Evolutionary conservation across 1,284 basidiomycete genomes (phyloP), one percentile per base, ranked within the genome.

Genomic region (Microbotryum silenes-acaulis): DNA sequence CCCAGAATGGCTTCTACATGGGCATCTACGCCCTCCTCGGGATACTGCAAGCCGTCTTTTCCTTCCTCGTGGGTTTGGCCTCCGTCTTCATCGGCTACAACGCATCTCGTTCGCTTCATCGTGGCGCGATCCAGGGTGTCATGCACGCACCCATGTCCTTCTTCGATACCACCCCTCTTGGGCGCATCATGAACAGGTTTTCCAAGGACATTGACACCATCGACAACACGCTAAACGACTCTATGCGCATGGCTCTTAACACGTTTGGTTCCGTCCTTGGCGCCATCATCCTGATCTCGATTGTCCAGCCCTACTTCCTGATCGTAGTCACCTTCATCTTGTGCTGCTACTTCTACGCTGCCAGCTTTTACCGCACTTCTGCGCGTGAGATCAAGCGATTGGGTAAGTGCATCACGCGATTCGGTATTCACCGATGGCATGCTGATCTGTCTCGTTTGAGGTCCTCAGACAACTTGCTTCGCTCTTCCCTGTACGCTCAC

Each of bases 151-250:
- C 88, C 0, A 77, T 86, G 51, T 80, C 83, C 4, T 90, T 88
- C 76, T 91, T 90, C 72, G 89, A 92, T 68, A 87, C 85, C 0
- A 91, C 88, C 0, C 89, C 89, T 0, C 81, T 87, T 61, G 89
- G 89, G 75, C 75, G 91, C 23, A 90, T 94, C 71, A 86, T 90
- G 83, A 89, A 90, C 74, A 81, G 88, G 20, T 87, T 73, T 55
- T 61, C 64, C 31, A 70, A 70, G 51, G 78, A 82, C 58, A 59
- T 65, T 54, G 90, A 94, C 73, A 91, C 89, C 0, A 81, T 92
- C 60, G 91, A 94, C 75, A 92, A 90, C 72, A 78, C 78, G 51
- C 75, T 81, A 37, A 74, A 71, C 79, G 89, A 92, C 73, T 81
- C 88, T 3, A 76, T 91, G 71, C 83, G 90, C 54, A 88, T 88